Evolutionary conservation across 2,329 filamentous ascomycete genomes (phyloP).

Genomic region (Hypocrella siamensis): DNA sequence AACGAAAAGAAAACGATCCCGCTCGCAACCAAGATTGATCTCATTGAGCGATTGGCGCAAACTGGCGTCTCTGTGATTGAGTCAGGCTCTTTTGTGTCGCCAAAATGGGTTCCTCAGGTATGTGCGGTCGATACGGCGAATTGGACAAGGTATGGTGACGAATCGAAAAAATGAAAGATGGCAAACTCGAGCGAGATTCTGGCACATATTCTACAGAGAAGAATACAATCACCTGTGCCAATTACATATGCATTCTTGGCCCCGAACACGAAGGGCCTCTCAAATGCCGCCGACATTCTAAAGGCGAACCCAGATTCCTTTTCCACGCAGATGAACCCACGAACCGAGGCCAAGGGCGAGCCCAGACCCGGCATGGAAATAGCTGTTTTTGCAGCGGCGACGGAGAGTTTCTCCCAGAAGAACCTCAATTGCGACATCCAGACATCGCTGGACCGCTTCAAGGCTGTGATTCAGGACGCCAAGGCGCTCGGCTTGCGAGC

Average conservation of each 20-base stretch:
- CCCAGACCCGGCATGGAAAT: constrained; percentile 45
- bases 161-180: constrained; percentile 38
- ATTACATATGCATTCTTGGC: constrained; percentile 70
- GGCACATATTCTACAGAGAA: constrained; percentile 45
- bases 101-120: constrained; percentile 75
- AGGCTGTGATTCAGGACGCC: constrained; percentile 51
- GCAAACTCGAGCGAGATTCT: constrained; percentile 63
- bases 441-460: constrained; percentile 56
- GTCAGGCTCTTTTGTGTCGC: constrained; percentile 67
- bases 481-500: constrained; percentile 52
- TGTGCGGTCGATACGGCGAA: constrained; percentile 3
- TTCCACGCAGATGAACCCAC: constrained; percentile 32
- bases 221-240: constrained; percentile 34
- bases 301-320: constrained; percentile 31
- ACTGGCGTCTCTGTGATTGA: constrained; percentile 64
- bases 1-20: constrained; percentile 64
- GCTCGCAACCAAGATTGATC: constrained; percentile 57
- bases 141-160: not conserved
- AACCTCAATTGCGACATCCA: constrained; percentile 73
- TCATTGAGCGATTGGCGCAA: constrained; percentile 52
- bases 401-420: constrained; percentile 63
- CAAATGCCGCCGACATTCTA: constrained; percentile 42
- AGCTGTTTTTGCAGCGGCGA: constrained; percentile 69
- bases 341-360: constrained; percentile 18
- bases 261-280: constrained; percentile 59